These are phyloP conservation scores for Cicer chorassanicum DNA, from an alignment of 306 rosid genomes.

Conservation along the genomic window DNA sequence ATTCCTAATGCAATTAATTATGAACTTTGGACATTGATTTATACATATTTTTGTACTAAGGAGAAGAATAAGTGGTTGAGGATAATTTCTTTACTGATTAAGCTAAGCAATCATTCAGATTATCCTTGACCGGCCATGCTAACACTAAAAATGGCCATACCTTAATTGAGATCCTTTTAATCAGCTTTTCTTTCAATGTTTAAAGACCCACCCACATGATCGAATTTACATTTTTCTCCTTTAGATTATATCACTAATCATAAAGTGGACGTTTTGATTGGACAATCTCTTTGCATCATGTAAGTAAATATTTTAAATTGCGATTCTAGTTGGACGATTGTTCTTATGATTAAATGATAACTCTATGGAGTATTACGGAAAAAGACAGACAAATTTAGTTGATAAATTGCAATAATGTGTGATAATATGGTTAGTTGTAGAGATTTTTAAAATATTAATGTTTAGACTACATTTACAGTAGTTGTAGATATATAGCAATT, in stretches of 20 bases:
- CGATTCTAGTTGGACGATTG: no score
- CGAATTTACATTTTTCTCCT: slow-evolving; percentile 15
- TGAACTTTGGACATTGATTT: neutral
- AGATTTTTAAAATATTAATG: neutral
- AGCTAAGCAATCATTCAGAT: slow-evolving; percentile 52
- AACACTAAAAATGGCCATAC: slow-evolving; percentile 44
- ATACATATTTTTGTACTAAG: neutral
- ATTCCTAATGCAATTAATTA: slow-evolving; percentile 26
- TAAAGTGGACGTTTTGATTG: neutral
- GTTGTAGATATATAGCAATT: no score
- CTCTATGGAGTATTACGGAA: no score
- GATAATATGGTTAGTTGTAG: neutral
- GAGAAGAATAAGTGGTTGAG: slow-evolving; percentile 53
- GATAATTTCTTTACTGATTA: slow-evolving; percentile 48
- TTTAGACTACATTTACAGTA: no score
- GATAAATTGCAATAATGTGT: no score
- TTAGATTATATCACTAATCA: neutral
- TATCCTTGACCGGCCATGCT: slow-evolving; percentile 54
- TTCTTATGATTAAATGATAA: no score
- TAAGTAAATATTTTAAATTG: neutral
- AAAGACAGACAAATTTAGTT: no score
- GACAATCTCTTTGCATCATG: neutral
- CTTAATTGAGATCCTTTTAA: slow-evolving; percentile 50
- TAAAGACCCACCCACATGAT: slow-evolving; percentile 42
- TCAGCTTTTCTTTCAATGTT: slow-evolving; percentile 18